Conservation (phyloP, 495 filamentous ascomycete species). For the Neurospora intermedia region DNA sequence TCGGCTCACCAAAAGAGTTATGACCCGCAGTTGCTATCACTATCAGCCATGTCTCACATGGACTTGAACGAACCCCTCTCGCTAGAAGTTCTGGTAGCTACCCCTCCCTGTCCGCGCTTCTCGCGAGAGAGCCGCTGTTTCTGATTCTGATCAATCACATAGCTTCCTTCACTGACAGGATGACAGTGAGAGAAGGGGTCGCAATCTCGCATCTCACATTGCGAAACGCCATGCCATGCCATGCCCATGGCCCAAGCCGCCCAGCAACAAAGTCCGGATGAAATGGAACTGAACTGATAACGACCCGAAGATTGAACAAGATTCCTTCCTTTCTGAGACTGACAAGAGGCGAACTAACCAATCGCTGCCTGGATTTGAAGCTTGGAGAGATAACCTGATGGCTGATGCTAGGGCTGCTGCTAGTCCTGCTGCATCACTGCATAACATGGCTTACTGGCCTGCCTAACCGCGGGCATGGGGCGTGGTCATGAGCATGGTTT, state of each 20-base stretch:
- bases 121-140: background rate
- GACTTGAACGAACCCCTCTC: background rate
- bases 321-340: background rate
- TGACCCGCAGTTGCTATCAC: background rate
- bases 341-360: background rate
- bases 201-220: background rate
- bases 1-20: background rate
- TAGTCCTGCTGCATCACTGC: background rate
- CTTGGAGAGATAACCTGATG: background rate
- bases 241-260: background rate
- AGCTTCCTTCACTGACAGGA: background rate
- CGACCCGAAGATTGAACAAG: background rate
- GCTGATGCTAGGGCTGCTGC: too few species aligned
- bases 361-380: background rate
- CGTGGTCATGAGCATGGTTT: background rate
- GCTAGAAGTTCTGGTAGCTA: background rate
- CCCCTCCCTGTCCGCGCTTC: background rate
- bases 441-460: background rate
- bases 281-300: background rate
- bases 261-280: background rate
- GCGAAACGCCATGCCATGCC: background rate
- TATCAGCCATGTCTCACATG: background rate
- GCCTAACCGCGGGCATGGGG: background rate
- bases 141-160: background rate
- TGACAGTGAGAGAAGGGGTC: background rate